Conservation (phyloP, 352 stramenopile species). For the Phytophthora idaei region DNA sequence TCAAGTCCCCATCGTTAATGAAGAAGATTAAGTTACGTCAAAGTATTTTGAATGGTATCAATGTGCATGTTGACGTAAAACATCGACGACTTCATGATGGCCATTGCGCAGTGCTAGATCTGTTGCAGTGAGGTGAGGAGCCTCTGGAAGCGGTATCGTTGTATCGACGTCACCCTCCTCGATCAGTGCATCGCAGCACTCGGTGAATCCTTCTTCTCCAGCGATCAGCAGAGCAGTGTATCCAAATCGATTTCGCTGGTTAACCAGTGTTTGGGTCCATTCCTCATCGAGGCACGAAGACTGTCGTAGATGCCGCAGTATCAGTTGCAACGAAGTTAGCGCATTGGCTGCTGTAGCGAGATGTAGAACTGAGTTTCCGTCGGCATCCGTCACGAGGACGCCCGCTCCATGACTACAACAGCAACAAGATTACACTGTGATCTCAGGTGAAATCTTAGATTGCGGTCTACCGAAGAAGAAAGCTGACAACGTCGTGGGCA, state of each 20-base stretch:
- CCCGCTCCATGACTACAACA: slow-evolving; percentile 21
- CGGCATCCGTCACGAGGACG: slow-evolving; percentile 21
- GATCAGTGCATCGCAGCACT: slow-evolving; percentile 23
- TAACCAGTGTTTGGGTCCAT: slow-evolving; percentile 16
- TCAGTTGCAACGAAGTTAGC: slow-evolving; percentile 17
- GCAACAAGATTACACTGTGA: neutral
- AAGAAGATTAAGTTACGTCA: neutral
- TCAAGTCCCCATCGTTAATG: neutral
- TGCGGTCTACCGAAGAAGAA: slow-evolving; percentile 20
- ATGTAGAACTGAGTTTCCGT: slow-evolving; percentile 32
- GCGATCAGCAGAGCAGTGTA: slow-evolving; percentile 33
- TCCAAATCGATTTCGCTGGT: slow-evolving; percentile 33
- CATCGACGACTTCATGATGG: slow-evolving; percentile 23
- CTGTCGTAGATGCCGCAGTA: slow-evolving; percentile 17
- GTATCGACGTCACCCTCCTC: slow-evolving; percentile 6
- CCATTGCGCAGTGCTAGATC: slow-evolving; percentile 25
- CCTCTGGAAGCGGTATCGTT: slow-evolving; percentile 16
- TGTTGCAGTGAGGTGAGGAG: slow-evolving; percentile 17
- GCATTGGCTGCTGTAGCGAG: slow-evolving; percentile 28
- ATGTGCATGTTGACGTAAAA: slow-evolving; percentile 13
- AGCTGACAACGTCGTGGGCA: slow-evolving; percentile 15
- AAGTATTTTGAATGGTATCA: slow-evolving; percentile 2
- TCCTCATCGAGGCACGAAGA: slow-evolving; percentile 14
- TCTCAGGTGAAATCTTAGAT: neutral
- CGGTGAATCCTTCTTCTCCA: slow-evolving; percentile 26